phyloP scores from a whole-genome alignment of 257 asterid genomes.

The Forsythia viridissima region DNA sequence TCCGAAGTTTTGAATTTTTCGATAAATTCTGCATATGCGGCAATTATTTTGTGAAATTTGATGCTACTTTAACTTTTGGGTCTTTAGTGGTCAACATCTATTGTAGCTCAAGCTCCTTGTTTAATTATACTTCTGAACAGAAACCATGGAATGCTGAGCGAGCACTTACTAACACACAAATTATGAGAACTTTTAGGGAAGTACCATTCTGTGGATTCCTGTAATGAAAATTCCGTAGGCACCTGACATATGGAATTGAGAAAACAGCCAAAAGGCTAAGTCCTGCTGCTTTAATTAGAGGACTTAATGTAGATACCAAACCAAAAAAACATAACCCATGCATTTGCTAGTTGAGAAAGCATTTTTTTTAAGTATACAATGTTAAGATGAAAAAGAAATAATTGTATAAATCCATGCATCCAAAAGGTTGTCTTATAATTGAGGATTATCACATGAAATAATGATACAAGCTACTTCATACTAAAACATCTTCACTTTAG shows the following conservation, averaged over 20 bases:
- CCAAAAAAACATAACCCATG: neutral
- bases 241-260: neutral
- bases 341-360: neutral
- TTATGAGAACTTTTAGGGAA: neutral
- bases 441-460: conserved; percentile 13
- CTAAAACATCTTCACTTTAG: neutral
- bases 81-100: neutral
- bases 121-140: neutral
- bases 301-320: neutral
- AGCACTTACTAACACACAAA: neutral
- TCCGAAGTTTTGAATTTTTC: neutral
- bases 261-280: neutral
- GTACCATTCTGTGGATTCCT: neutral
- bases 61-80: neutral
- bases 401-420: neutral
- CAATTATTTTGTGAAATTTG: neutral
- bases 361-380: neutral
- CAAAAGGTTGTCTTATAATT: neutral
- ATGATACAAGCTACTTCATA: conserved; percentile 2
- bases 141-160: neutral
- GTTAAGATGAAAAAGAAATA: conserved; percentile 8
- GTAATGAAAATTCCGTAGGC: neutral
- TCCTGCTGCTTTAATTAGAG: conserved; percentile 13
- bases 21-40: conserved; percentile 7
- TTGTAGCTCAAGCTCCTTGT: neutral